Base-by-base conservation (phyloP, 2,329 filamentous ascomycete genomes). In the Trichophyton mentagrophytes region DNA sequence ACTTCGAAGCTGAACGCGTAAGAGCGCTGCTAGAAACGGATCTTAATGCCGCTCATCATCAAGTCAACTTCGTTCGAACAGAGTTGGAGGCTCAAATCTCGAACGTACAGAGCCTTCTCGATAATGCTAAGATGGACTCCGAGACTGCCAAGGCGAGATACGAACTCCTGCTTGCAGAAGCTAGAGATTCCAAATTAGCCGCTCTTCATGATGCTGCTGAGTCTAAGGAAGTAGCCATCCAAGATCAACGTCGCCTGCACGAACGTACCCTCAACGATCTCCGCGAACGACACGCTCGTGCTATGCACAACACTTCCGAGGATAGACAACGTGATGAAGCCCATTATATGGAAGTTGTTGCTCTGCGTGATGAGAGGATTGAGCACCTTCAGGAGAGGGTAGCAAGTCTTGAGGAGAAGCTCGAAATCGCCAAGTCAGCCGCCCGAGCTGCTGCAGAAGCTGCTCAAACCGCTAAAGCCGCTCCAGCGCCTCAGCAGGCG, bases 301-400 rank as follows among this genome's bases (percentile, higher is more conserved):
- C 86, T 65, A 76, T 95, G 62, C 83, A 80, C 69, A 89, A 88
- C 66, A 82, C 85, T 8, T 78, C 83, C 3, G 91, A 97, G 69
- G 91, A 97, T 73, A 87, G 86, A 62, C 85, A 92, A 67, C 85
- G 88, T 57, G 80, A 85, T 1, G 90, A 96, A 72, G 81, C 86
- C 64, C 87, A 91, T 70, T 82, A 95, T 49, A 81, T 87, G 56
- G 90, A 96, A 69, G 85, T 88, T 27, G 81, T 97, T 60, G 85
- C 83, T 65, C 80, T 97, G 61, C 89, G 90, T 0, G 84, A 91
- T 7, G 89, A 90, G 61, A 95, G 92, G 79, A 84, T 87, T 3
- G 85, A 90, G 67, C 88, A 95, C 71, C 82, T 95, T 22, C 87
- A 95, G 71, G 91, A 96, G 67, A 89, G 89, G 67, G 83, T 96